These are phyloP conservation scores for Pseudocercospora musae DNA, from an alignment of 2,329 filamentous ascomycete genomes.

Conservation along the genomic window DNA sequence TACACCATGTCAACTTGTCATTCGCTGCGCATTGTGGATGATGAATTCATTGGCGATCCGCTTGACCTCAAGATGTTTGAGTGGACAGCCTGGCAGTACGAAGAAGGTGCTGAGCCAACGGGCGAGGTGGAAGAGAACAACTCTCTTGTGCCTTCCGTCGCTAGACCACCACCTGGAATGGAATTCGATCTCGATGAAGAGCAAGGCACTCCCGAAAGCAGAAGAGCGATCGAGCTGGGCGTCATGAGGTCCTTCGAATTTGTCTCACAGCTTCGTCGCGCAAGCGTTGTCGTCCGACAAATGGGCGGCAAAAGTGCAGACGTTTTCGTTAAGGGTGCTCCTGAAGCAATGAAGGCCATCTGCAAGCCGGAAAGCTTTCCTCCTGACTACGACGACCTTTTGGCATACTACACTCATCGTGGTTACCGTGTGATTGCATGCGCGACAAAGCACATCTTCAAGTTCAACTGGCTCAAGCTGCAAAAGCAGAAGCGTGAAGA, in stretches of 20 bases:
- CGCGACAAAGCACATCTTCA: conserved; percentile 81
- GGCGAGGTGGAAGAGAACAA: conserved; percentile 70
- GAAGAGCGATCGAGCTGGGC: conserved; percentile 74
- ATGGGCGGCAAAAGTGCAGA: conserved; percentile 82
- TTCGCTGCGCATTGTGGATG: conserved; percentile 80
- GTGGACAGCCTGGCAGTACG: conserved; percentile 88
- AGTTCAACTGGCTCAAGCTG: conserved; percentile 87
- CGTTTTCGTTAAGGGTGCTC: conserved; percentile 93
- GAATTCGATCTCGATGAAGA: conserved; percentile 57
- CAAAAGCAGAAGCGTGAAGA: conserved; percentile 89
- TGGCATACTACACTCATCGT: conserved; percentile 89
- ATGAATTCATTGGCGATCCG: conserved; percentile 86
- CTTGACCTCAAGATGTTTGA: conserved; percentile 98
- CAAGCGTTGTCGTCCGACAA: conserved; percentile 86
- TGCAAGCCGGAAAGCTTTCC: conserved; percentile 83
- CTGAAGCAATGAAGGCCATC: conserved; percentile 93
- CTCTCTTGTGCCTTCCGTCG: conserved; percentile 81
- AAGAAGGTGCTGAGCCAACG: conserved; percentile 71
- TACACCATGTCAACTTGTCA: conserved; percentile 98
- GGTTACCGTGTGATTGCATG: conserved; percentile 96
- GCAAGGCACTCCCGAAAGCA: conserved; percentile 40
- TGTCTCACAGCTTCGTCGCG: conserved; percentile 83
- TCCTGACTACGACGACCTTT: conserved; percentile 80
- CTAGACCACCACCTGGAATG: conserved; percentile 67
- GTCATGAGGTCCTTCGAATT: conserved; percentile 91